Percentiles rank a stretch among this genome's conserved stretches.
phyloP scores from a whole-genome alignment of 2,329 filamentous ascomycete species.

The Penicillium corylophilum region DNA sequence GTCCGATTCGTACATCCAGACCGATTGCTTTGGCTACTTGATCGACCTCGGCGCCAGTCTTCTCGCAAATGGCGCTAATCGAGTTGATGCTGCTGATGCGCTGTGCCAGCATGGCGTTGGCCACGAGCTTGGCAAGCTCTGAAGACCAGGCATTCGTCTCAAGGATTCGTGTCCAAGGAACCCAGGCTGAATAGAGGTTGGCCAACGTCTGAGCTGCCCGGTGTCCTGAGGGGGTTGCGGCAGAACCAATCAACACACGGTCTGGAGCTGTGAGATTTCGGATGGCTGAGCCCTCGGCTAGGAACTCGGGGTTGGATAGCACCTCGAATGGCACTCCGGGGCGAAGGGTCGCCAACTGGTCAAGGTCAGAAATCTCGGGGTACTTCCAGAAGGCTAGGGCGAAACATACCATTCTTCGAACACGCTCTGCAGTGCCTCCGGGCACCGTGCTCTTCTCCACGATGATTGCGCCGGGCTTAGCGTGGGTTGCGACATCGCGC shows the following conservation, averaged over 20 bases:
- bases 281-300: conserved; percentile 75
- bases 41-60: conserved; percentile 71
- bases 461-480: conserved; percentile 67
- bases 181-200: conserved; percentile 69
- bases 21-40: conserved; percentile 69
- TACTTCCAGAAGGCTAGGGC: background rate
- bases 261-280: conserved; percentile 69
- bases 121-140: conserved; percentile 74
- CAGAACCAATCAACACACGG: conserved; percentile 72
- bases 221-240: conserved; percentile 59
- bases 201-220: conserved; percentile 64
- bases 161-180: conserved; percentile 65
- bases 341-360: conserved; percentile 40
- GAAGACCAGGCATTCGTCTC: conserved; percentile 75
- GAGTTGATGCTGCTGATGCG: conserved; percentile 79
- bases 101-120: conserved; percentile 78
- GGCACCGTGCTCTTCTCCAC: conserved; percentile 83
- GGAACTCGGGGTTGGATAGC: conserved; percentile 77
- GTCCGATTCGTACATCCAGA: conserved; percentile 68
- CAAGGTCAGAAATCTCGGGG: conserved; percentile 4
- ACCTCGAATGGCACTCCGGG: conserved; percentile 70
- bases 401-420: conserved; percentile 62
- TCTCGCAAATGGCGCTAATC: conserved; percentile 76
- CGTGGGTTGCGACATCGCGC: conserved; percentile 64
- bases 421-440: conserved; percentile 68